phyloP scores from a whole-genome alignment of 2,329 filamentous ascomycete species.

The Aspergillus clavatus region DNA sequence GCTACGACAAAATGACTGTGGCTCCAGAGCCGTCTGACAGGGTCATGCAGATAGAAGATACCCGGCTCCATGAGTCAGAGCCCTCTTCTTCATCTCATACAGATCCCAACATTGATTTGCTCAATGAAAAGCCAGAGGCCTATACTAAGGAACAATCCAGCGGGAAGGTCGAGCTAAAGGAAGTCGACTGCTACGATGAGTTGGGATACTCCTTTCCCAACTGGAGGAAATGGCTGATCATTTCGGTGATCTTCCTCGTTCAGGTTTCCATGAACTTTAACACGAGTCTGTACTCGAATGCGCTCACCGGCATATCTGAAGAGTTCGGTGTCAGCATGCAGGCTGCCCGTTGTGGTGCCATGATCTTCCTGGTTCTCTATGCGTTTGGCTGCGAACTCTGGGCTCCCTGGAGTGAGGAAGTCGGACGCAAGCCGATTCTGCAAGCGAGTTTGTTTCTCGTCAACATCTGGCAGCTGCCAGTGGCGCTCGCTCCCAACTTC shows the following conservation, averaged over 20 bases:
- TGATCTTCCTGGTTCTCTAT: slow-evolving; percentile 73
- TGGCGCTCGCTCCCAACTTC: slow-evolving; percentile 69
- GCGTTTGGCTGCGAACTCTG: slow-evolving; percentile 84
- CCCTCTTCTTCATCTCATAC: slow-evolving; percentile 31
- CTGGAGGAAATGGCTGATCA: slow-evolving; percentile 67
- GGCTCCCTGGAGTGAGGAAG: slow-evolving; percentile 82
- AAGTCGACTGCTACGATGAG: slow-evolving; percentile 61
- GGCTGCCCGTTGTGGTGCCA: slow-evolving; percentile 66
- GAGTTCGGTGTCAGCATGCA: slow-evolving; percentile 66
- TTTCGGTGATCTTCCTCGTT: slow-evolving; percentile 67
- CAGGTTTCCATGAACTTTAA: slow-evolving; percentile 78
- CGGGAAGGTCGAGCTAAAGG: slow-evolving; percentile 38
- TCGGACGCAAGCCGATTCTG: slow-evolving; percentile 70
- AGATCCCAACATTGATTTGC: slow-evolving; percentile 19
- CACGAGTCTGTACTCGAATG: slow-evolving; percentile 69
- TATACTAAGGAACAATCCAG: slow-evolving; percentile 21
- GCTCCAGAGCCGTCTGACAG: slow-evolving; percentile 12
- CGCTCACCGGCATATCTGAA: slow-evolving; percentile 58
- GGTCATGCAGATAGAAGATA: slow-evolving; percentile 20
- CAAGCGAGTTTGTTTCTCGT: slow-evolving; percentile 69
- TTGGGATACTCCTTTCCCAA: slow-evolving; percentile 58
- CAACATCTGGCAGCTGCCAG: slow-evolving; percentile 71
- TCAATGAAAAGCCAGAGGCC: slow-evolving; percentile 18
- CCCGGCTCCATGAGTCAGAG: slow-evolving; percentile 25
- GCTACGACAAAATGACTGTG: slow-evolving; percentile 15